Evolutionary conservation across 148 eudicot species (phyloP), one percentile per base, ranked within the genome.

Genomic region (Heliosperma pusillum): DNA sequence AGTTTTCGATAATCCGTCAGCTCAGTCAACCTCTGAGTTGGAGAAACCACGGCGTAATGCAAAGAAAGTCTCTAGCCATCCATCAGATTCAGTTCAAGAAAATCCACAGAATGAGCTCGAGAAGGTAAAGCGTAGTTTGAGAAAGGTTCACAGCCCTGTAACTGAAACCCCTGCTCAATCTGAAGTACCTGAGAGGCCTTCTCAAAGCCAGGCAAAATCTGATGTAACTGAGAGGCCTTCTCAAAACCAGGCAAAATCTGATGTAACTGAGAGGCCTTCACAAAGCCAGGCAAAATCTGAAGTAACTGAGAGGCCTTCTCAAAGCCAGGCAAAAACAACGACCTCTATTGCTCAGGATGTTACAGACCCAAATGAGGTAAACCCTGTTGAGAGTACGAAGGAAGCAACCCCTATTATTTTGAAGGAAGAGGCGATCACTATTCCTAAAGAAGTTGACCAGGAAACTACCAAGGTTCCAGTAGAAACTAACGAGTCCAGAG

Each of bases 121-220:
- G 85, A 87, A 81, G 83, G 85, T 87, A 25, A 87, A 87, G 42
- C 87, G 90, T 69, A 85, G 71, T 73, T 74, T 87, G 80, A 83
- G 90, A 70, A 85, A 87, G 70, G 88, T 88, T 78, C 84, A 74
- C 74, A 67, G 65, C 56, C 90, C 90, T 50, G 83, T 76, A 36
- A 62, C 59, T 30, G 85, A 82, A 74, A 72, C 70, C 76, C 19
- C 79, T 56, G 50, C 66, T 65, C 82, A 76, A 45, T 59, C 82
- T 29, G 85, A 81, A 65, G 69, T 45, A 45, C 61, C 42, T 30
- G 84, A 82, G 73, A 80, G 56, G 76, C 80, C 83, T 36, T 59
- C 75, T 69, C 80, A 58, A 13, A 60, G 60, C 57, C 83, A 66
- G 11, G 76, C 22, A 42, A 79, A 82, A 78, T 10, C 82, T 42